phyloP scores from a whole-genome alignment of 768 basidiomycete genomes.

The Wakefieldia striispora region DNA sequence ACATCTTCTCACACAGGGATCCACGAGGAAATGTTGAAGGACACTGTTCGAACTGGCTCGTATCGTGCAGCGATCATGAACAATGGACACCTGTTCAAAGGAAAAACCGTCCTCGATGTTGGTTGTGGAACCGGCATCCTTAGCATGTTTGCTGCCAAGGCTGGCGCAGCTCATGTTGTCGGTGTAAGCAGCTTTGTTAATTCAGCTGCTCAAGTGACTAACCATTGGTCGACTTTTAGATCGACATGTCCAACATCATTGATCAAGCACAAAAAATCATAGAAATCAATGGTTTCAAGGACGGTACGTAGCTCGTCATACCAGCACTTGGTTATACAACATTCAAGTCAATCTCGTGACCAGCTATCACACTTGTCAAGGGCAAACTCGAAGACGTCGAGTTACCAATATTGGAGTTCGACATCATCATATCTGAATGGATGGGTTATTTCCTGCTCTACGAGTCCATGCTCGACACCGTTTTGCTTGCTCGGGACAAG shows the following conservation, averaged over 20 bases:
- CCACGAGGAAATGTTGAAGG: conserved; percentile 99
- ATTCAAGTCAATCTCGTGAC: conserved; percentile 6
- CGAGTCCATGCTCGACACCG: conserved; percentile 99
- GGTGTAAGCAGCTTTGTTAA: conserved; percentile 54
- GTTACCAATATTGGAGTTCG: conserved; percentile 87
- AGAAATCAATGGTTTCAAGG: conserved; percentile 93
- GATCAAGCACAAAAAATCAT: conserved; percentile 98
- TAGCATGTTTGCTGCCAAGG: conserved; percentile 97
- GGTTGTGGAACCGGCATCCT: conserved; percentile 98
- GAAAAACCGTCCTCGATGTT: conserved; percentile 95
- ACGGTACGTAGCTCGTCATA: conserved; percentile 62
- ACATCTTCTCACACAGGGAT: conserved; percentile 57
- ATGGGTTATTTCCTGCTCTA: conserved; percentile 99
- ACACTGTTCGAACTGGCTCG: conserved; percentile 89
- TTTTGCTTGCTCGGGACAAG: conserved; percentile 93
- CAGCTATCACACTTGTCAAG: conserved; percentile 94
- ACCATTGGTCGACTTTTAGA: conserved; percentile 44
- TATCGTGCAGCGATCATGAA: conserved; percentile 94
- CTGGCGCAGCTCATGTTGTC: conserved; percentile 91
- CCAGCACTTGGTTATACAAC: background rate
- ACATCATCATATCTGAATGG: conserved; percentile 99
- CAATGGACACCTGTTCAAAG: conserved; percentile 94
- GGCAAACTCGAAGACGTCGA: conserved; percentile 95
- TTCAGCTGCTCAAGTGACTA: conserved; percentile 6
- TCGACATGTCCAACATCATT: conserved; percentile 99